Conservation (phyloP, 2,329 filamentous ascomycete species). For the Didymella sp. region DNA sequence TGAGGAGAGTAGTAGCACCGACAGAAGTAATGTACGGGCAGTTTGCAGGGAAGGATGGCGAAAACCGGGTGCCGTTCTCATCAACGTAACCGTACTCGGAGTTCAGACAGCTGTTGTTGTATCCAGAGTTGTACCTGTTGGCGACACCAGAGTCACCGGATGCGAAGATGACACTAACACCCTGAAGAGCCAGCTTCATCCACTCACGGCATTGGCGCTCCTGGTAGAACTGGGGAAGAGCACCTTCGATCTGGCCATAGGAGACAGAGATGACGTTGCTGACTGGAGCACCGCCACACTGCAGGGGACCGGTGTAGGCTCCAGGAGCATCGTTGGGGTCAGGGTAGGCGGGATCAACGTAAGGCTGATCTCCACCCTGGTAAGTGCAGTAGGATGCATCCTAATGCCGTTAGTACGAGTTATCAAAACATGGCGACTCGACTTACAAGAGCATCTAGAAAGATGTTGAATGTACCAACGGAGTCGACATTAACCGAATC, state of each 20-base stretch:
- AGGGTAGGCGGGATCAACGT: conserved; percentile 25
- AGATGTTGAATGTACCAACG: conserved; percentile 27
- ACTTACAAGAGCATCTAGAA: conserved; percentile 26
- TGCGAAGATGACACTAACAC: conserved; percentile 58
- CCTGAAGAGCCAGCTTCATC: conserved; percentile 54
- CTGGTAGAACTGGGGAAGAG: conserved; percentile 58
- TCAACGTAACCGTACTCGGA: conserved; percentile 21
- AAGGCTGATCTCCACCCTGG: conserved; percentile 26
- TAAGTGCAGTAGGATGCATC: conserved; percentile 30
- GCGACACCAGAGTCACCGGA: conserved; percentile 52
- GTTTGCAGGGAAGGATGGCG: conserved; percentile 67
- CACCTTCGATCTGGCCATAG: conserved; percentile 62
- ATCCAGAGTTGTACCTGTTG: conserved; percentile 21
- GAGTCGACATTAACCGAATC: conserved; percentile 25
- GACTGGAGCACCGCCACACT: conserved; percentile 53
- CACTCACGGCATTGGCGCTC: conserved; percentile 57
- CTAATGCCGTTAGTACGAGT: conserved; percentile 1
- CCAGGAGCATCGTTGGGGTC: conserved; percentile 24
- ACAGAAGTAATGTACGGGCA: conserved; percentile 69
- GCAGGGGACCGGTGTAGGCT: conserved; percentile 36
- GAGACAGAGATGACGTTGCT: conserved; percentile 61
- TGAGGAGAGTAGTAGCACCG: conserved; percentile 58
- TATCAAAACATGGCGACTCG: neutral
- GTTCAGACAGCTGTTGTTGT: conserved; percentile 27
- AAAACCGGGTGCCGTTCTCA: conserved; percentile 47